Percentiles rank a stretch among this genome's conserved stretches.
Evolutionary conservation across 148 eudicot genomes (phyloP).

Genomic region (Silene latifolia): DNA sequence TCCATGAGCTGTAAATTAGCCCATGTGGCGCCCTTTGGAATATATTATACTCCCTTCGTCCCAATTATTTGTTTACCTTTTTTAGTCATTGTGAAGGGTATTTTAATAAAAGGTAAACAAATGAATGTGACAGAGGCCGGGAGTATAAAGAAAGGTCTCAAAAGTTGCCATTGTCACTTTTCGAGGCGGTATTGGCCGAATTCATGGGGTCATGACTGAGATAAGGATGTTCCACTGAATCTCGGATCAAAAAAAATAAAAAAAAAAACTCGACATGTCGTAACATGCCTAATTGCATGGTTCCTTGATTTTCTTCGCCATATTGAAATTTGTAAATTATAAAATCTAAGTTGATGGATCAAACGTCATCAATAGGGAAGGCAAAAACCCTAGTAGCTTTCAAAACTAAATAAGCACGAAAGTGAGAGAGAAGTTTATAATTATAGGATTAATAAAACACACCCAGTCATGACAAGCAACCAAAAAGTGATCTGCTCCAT

Average conservation of each 20-base stretch:
- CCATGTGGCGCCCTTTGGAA: too few species aligned
- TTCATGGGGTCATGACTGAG: not conserved
- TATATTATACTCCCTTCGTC: too few species aligned
- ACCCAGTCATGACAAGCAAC: slow-evolving; percentile 96
- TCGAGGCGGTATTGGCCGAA: not conserved
- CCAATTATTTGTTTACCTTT: too few species aligned
- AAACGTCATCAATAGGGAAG: slow-evolving; percentile 4
- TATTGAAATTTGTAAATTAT: too few species aligned
- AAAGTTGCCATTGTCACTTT: not conserved
- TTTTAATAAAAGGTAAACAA: too few species aligned
- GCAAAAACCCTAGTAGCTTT: too few species aligned
- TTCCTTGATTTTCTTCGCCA: not conserved
- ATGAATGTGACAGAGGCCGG: too few species aligned
- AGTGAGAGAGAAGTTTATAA: not conserved
- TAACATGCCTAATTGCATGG: not conserved
- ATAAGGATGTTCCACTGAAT: not conserved
- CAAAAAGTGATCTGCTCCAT: slow-evolving; percentile 74
- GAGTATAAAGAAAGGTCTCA: too few species aligned
- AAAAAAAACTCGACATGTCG: not conserved
- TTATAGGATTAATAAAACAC: slow-evolving; percentile 17
- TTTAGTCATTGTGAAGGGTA: too few species aligned
- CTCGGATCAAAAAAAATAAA: too few species aligned
- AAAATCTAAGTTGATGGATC: not conserved
- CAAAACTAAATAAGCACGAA: not conserved
- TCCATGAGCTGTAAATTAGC: too few species aligned